Evolutionary conservation across 805 yeast species (phyloP).

Genomic region (Ascoidea tarda): DNA sequence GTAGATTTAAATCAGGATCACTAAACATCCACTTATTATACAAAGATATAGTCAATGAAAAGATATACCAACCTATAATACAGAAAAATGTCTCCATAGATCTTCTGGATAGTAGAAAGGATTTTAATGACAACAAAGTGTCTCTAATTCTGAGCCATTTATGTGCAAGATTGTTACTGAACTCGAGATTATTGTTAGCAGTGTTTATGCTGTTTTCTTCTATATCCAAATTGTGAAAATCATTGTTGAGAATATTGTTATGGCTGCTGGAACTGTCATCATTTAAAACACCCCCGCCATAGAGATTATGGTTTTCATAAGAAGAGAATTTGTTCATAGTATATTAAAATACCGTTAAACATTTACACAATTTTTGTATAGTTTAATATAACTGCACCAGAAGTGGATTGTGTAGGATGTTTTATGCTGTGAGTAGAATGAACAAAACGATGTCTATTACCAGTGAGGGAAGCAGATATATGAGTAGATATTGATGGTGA

Average conservation of each 20-base stretch:
- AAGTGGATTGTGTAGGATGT: neutral
- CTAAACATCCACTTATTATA: slow-evolving; percentile 99
- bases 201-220: no score
- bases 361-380: neutral
- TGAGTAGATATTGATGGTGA: no score
- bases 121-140: no score
- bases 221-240: neutral
- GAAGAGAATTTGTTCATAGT: neutral
- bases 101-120: neutral
- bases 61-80: slow-evolving; percentile 51
- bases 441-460: neutral
- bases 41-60: slow-evolving; percentile 54
- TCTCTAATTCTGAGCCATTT: no score
- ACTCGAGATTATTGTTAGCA: no score
- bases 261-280: neutral
- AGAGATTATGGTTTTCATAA: neutral
- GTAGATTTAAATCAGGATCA: slow-evolving; percentile 50
- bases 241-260: neutral
- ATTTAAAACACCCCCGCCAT: neutral
- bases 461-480: no score
- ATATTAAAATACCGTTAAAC: neutral
- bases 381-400: neutral
- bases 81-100: neutral
- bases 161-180: no score
- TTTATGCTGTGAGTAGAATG: neutral